These are phyloP conservation scores for Canariomyces notabilis DNA, from an alignment of 2,329 filamentous ascomycete species.

Conservation along the genomic window DNA sequence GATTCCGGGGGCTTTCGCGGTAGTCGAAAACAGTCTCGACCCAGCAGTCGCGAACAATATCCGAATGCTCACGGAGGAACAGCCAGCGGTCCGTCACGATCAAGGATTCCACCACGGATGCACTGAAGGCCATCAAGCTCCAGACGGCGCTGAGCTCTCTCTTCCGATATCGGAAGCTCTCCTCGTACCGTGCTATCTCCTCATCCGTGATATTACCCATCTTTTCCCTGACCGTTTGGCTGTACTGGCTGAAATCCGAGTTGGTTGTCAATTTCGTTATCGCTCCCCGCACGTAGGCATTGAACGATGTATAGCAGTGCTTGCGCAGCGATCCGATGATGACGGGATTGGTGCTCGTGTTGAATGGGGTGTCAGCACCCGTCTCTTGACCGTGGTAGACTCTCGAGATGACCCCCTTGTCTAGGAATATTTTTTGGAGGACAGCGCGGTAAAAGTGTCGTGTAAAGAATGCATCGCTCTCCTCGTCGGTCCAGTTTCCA, in stretches of 20 bases:
- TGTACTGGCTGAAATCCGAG: slow-evolving; percentile 53
- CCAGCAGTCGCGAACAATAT: slow-evolving; percentile 71
- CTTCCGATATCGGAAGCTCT: slow-evolving; percentile 58
- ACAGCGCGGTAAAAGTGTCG: slow-evolving; percentile 90
- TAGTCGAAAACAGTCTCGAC: slow-evolving; percentile 94
- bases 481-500: slow-evolving; percentile 77
- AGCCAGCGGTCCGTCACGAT: slow-evolving; percentile 89
- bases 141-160: slow-evolving; percentile 83
- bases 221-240: slow-evolving; percentile 57
- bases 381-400: slow-evolving; percentile 39
- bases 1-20: slow-evolving; percentile 74
- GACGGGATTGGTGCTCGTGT: slow-evolving; percentile 64
- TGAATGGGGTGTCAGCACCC: slow-evolving; percentile 19
- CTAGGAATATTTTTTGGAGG: slow-evolving; percentile 86
- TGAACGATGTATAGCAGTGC: slow-evolving; percentile 69
- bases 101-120: slow-evolving; percentile 79
- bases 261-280: slow-evolving; percentile 64
- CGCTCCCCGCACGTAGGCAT: slow-evolving; percentile 74
- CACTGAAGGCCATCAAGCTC: slow-evolving; percentile 95
- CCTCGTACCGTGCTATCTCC: slow-evolving; percentile 68
- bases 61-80: slow-evolving; percentile 72
- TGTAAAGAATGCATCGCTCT: slow-evolving; percentile 84
- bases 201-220: slow-evolving; percentile 68
- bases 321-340: slow-evolving; percentile 84
- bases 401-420: slow-evolving; percentile 69